Evolutionary conservation across 176 grass and related monocot species (phyloP), one percentile per base, ranked within the genome.

Genomic region (Paspalum notatum): DNA sequence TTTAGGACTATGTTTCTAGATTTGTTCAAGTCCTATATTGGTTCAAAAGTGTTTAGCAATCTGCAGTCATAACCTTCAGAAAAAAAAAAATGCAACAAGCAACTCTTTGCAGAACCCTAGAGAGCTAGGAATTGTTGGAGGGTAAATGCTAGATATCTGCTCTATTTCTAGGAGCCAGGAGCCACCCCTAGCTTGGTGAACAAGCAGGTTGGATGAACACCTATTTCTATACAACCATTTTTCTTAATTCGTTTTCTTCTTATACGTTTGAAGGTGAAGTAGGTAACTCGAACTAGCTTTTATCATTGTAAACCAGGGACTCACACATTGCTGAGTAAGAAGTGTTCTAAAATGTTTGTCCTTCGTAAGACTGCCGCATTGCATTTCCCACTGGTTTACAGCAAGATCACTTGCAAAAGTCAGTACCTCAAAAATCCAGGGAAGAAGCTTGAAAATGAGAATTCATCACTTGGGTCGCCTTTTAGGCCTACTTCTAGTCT

Each of bases 381-480:
- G 16, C n/a, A 40, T 79, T 44, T 18, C 7, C 24, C 8, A 72
- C 24, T 65, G 15, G 17, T 32, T 72, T 57, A 54, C 40, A 80
- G 9, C 50, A 53, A 74, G 17, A 84, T 76, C 18, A 52, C 10
- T 25, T 43, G 16, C 27, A 43, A 56, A 25, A 87, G 52, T 9
- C 54, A 54, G 40, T 90, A 97, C 93, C 93, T 85, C 9, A 89
- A 81, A 80, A 90, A 89, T 54, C 88, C 91, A 51, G 91, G 91
- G 58, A 97, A 94, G 83, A 97, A 94, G 77, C 82, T 88, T 61
- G 91, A 88, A 81, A 94, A 92, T 47, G 91, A 91, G 39, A 94
- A 97, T 77, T 93, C 93, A 38, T 97, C 93, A 83, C 93, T 93
- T 76, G 93, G 93, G 64, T 97, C 93, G 20, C 93, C 90, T 54